Base-by-base conservation (phyloP, 2,329 filamentous ascomycete genomes). In the Aspergillus brunneoviolaceus region DNA sequence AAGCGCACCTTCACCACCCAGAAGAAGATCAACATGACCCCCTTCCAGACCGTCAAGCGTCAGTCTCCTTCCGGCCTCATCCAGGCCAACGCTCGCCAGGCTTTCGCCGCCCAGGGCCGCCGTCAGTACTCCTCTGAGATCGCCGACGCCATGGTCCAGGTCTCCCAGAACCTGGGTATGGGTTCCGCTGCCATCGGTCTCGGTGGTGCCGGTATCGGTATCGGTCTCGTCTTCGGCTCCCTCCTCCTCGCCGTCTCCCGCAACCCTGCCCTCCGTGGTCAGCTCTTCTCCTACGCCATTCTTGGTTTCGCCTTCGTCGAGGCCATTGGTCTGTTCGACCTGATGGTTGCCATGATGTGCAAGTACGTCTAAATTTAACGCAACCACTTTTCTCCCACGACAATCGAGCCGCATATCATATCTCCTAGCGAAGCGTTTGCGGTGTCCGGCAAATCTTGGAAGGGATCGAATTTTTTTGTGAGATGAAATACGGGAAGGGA, bases 261-360 rank as follows among this genome's bases (percentile, higher is more conserved):
- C 85, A 96, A 96, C 90, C 91, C 91, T 77, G 90, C 89, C 78
- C 90, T 96, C 84, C 89, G 91, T 84, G 91, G 91, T 80, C 92
- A 96, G 87, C 91, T 96, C 77, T 96, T 95, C 90, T 91, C 90
- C 72, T 94, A 95, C 84, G 91, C 91, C 87, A 94, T 95, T 90
- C 85, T 95, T 78, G 91, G 91, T 85, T 95, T 95, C 85, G 91
- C 91, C 79, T 95, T 95, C 89, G 91, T 93, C 81, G 91, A 95
- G 81, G 91, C 91, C 83, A 76, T 76, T 60, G 74, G 74, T 89
- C 87, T 91, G 77, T 91, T 91, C 88, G 89, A 91, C 77, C 88
- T 91, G 77, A 92, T 92, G 89, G 87, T 92, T 91, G 89, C 89
- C 84, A 90, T 92, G 85, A 92, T 92, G 89, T 90, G 89, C 89